Base-by-base conservation (phyloP, 495 filamentous ascomycete genomes). In the Hyaloscypha variabilis region DNA sequence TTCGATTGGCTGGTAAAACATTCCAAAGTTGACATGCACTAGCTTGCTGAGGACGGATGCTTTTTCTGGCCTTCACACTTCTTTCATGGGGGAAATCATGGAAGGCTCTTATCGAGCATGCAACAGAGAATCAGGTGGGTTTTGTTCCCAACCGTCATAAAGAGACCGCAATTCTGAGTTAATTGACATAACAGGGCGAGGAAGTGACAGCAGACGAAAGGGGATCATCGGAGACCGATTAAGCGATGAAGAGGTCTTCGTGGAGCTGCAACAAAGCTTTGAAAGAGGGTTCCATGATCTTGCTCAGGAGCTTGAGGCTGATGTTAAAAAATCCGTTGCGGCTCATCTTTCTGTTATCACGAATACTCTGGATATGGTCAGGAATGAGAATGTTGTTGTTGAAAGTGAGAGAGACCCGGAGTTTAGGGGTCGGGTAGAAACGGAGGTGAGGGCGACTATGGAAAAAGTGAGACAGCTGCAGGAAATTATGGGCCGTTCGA, bases 81-180 rank as follows among this genome's bases (percentile, higher is more conserved):
- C 76, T 1, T 74, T 75, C 30, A 71, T 77, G n/a, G 76, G 73
- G 1, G 24, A 72, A 64, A 60, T 70, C 29, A 75, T 79, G 76
- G 72, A 77, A 64, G 24, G 13, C 0, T 49, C 74, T 8, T 77
- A 77, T 53, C 17, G 36, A 14, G 28, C 3, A 23, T 69, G 69
- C 21, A 71, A 66, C 23, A 8, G 8, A n/a, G 57, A 73, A 57
- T 63, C 39, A 8, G 72, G 70, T 72, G 68, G 59, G 21, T 13
- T 28, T n/a, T 60, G 36, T 61, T 61, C 26, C 53, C 25, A 26
- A n/a, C 6, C 13, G 1, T 6, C 29, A 34, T 31, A 52, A 34
- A 34, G 19, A 21, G n/a, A 29, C 24, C 19, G 1, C 10, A 8
- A 29, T 14, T 19, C 34, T 50, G 31, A n/a, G n/a, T 52, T 60